Percentiles rank a stretch among this genome's conserved stretches.
These are phyloP conservation scores for Canna indica DNA, from an alignment of 176 grass and related monocot species.

Conservation along the genomic window DNA sequence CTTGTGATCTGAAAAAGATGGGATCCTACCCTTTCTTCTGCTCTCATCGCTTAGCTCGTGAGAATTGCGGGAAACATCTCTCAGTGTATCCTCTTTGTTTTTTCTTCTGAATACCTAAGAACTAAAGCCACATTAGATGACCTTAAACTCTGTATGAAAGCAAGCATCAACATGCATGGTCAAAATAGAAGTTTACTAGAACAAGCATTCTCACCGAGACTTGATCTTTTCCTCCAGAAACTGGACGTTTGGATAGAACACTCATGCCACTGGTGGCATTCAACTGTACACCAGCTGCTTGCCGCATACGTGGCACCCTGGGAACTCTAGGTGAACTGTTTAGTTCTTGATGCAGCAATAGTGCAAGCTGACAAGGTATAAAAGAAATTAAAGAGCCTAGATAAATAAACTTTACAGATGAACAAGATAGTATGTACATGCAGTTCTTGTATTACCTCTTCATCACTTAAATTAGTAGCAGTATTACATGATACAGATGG, in stretches of 20 bases:
- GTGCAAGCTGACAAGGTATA: constrained; percentile 64
- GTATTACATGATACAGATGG: constrained; percentile 24
- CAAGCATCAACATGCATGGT: constrained; percentile 5
- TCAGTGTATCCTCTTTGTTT: constrained; percentile 54
- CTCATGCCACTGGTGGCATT: constrained; percentile 38
- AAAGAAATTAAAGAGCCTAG: not conserved
- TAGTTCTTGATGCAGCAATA: constrained; percentile 93
- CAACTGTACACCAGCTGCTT: constrained; percentile 49
- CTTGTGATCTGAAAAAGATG: constrained; percentile 30
- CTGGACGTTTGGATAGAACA: constrained; percentile 69
- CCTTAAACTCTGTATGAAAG: constrained; percentile 1
- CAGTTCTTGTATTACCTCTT: constrained; percentile 44
- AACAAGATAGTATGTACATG: not conserved
- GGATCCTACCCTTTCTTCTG: constrained; percentile 31
- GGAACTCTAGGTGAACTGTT: constrained; percentile 98
- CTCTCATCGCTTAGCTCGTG: constrained; percentile 30
- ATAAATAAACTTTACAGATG: constrained; percentile 4
- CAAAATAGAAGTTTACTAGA: constrained; percentile 12
- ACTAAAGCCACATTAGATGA: constrained; percentile 21
- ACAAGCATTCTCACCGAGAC: constrained; percentile 33
- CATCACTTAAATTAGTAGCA: constrained; percentile 70
- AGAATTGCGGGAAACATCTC: constrained; percentile 38
- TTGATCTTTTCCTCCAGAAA: constrained; percentile 67
- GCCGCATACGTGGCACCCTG: constrained; percentile 78
- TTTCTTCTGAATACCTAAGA: constrained; percentile 81